phyloP scores from a whole-genome alignment of 345 rosid species.

The Geranium rotundifolium region DNA sequence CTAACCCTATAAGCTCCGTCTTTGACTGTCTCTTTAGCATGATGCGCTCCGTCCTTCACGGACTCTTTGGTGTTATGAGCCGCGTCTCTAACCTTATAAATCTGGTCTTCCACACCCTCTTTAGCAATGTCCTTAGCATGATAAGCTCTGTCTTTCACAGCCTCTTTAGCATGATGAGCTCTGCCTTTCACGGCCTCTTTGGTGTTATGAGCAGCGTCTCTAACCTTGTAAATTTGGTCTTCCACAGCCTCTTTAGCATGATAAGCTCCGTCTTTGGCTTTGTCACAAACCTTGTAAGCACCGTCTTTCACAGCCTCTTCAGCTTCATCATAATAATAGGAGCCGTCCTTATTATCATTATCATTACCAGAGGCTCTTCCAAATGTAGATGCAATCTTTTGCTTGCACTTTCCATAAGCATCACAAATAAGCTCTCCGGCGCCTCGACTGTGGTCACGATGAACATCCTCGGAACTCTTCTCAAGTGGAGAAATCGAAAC shows the following conservation, averaged over 20 bases:
- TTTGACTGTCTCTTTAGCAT: not conserved
- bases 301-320: conserved; percentile 12
- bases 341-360: conserved; percentile 19
- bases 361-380: not conserved
- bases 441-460: no score
- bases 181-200: conserved; percentile 13
- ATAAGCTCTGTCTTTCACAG: conserved; percentile 4
- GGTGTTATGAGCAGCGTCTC: not conserved
- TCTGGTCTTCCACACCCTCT: conserved; percentile 3
- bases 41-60: not conserved
- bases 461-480: no score
- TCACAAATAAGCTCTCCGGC: conserved; percentile 33
- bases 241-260: conserved; percentile 4
- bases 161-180: conserved; percentile 16
- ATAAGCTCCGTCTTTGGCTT: not conserved
- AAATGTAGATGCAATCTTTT: conserved; percentile 27
- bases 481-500: conserved; percentile 31
- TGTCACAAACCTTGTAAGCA: not conserved
- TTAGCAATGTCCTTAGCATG: not conserved
- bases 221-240: not conserved
- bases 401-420: conserved; percentile 46
- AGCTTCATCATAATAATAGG: conserved; percentile 8
- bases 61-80: not conserved
- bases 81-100: not conserved
- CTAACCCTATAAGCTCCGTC: conserved; percentile 1